These are phyloP conservation scores for Syzygium aromaticum DNA, from an alignment of 345 rosid genomes.

Conservation along the genomic window DNA sequence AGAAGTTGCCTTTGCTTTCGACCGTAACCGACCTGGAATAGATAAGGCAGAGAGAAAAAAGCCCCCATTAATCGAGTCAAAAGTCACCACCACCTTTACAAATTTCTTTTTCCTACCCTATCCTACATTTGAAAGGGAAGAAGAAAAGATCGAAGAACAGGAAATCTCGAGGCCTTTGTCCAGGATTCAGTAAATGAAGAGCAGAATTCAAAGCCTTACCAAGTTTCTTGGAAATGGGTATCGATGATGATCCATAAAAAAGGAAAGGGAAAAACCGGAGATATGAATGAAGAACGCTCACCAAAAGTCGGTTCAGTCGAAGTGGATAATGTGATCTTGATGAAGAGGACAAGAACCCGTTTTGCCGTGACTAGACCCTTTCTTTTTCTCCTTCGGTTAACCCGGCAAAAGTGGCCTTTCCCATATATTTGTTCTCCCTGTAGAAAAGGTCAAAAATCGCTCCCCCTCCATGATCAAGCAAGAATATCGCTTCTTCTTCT, in stretches of 20 bases:
- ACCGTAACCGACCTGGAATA: not conserved
- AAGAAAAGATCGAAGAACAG: not conserved
- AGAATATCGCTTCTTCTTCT: not conserved
- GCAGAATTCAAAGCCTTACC: not conserved
- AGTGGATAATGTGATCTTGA: not conserved
- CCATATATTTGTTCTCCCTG: not conserved
- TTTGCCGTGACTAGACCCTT: not conserved
- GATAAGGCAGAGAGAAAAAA: not conserved
- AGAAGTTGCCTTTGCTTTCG: not conserved
- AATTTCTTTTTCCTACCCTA: not conserved
- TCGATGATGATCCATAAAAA: not conserved
- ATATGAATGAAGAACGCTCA: not conserved
- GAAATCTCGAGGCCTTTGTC: not conserved
- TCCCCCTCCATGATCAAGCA: not conserved
- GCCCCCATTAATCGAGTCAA: not conserved
- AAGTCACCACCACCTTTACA: not conserved
- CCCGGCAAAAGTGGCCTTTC: not conserved
- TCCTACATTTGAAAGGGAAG: not conserved
- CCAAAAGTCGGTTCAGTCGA: not conserved
- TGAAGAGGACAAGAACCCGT: not conserved
- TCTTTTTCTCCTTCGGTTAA: not conserved
- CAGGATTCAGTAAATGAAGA: not conserved
- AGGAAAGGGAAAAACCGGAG: not conserved
- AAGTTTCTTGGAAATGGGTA: not conserved
- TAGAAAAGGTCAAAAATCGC: not conserved